Conservation (phyloP, 1,139 yeast genomes). For the Torulaspora globosa region DNA sequence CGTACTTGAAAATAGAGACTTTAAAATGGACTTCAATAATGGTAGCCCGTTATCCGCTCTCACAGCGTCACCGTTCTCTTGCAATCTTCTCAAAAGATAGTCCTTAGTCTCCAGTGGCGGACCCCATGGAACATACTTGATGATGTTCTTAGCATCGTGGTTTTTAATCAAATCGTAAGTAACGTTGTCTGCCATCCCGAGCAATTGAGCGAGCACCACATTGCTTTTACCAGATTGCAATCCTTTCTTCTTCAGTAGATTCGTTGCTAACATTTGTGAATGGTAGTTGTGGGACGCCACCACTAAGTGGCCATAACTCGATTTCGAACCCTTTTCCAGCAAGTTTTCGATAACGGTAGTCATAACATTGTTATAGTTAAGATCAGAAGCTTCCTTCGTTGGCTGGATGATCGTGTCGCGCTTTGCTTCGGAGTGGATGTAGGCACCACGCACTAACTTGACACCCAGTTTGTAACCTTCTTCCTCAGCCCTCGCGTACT, state of each 20-base stretch:
- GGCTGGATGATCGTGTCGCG: slow-evolving; percentile 60
- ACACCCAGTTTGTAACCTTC: slow-evolving; percentile 73
- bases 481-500: slow-evolving; percentile 59
- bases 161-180: slow-evolving; percentile 68
- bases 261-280: slow-evolving; percentile 71
- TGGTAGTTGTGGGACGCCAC: slow-evolving; percentile 88
- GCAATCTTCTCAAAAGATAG: slow-evolving; percentile 82
- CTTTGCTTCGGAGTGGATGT: slow-evolving; percentile 81
- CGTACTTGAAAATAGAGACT: slow-evolving; percentile 36
- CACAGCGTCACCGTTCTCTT: slow-evolving; percentile 96
- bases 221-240: slow-evolving; percentile 48
- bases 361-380: slow-evolving; percentile 69
- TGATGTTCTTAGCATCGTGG: slow-evolving; percentile 66
- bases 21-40: slow-evolving; percentile 54
- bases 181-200: slow-evolving; percentile 94
- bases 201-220: slow-evolving; percentile 81
- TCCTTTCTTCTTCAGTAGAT: slow-evolving; percentile 41
- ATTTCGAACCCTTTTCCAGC: slow-evolving; percentile 46
- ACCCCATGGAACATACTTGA: slow-evolving; percentile 98
- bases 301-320: slow-evolving; percentile 75
- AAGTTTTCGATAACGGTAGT: slow-evolving; percentile 60
- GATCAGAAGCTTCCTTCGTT: slow-evolving; percentile 57
- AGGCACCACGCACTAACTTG: slow-evolving; percentile 97
- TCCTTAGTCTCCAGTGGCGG: slow-evolving; percentile 93
- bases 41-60: slow-evolving; percentile 84